phyloP scores from a whole-genome alignment of 805 yeast species.

The Wickerhamomyces xylosicus region DNA sequence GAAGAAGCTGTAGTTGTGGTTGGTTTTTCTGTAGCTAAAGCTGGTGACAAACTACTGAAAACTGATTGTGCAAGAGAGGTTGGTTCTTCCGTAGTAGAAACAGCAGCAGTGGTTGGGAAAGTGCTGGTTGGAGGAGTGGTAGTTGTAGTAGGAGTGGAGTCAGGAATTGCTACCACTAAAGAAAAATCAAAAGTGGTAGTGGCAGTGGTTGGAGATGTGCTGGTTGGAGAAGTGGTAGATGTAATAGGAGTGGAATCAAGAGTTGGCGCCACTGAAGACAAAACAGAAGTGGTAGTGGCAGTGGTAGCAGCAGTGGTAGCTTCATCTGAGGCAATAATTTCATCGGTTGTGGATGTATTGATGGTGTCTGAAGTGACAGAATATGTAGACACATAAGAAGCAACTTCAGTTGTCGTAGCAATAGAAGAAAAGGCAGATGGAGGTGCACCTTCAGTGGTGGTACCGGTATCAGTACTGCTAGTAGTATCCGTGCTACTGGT shows the following conservation, averaged over 20 bases:
- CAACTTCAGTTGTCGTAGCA: neutral
- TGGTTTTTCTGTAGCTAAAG: no score
- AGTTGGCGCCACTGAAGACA: neutral
- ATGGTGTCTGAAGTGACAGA: neutral
- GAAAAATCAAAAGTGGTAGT: neutral
- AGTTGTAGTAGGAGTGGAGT: neutral
- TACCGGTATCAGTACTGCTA: neutral
- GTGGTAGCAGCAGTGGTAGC: neutral
- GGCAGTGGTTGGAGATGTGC: conserved; percentile 1
- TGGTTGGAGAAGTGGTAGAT: neutral
- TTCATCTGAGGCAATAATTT: neutral
- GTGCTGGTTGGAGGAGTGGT: conserved; percentile 1
- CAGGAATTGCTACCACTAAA: neutral
- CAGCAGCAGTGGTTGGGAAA: no score
- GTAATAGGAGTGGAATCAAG: conserved; percentile 1
- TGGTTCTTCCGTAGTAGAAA: no score
- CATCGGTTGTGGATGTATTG: neutral
- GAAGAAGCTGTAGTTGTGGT: no score
- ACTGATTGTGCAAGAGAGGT: no score
- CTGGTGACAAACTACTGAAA: no score
- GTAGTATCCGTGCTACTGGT: no score
- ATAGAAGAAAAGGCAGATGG: neutral
- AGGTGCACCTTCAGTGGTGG: conserved; percentile 2
- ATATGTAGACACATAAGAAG: neutral
- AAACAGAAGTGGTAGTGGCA: neutral